Evolutionary conservation across 2,329 filamentous ascomycete species (phyloP).

Genomic region (Penicillium sp.): DNA sequence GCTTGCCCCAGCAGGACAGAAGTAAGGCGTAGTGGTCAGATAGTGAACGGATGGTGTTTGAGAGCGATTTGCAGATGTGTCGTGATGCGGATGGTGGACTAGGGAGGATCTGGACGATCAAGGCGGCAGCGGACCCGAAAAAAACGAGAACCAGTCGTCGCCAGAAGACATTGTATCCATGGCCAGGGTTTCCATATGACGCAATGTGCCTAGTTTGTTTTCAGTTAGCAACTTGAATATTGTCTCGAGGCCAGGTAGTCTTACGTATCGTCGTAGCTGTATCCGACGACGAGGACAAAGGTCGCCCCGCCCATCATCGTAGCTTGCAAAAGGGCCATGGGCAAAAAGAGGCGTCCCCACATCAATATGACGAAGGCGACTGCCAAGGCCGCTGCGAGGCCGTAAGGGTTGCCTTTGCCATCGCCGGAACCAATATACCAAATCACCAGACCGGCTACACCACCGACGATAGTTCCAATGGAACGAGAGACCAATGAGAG

Average conservation of each 20-base stretch:
- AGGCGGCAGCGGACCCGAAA: constrained; percentile 45
- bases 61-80: constrained; percentile 48
- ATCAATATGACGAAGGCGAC: constrained; percentile 34
- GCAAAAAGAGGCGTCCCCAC: constrained; percentile 37
- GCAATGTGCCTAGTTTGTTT: constrained; percentile 34
- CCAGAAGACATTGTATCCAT: constrained; percentile 52
- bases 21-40: constrained; percentile 53
- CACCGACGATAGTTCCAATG: constrained; percentile 49
- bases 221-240: constrained; percentile 3
- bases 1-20: constrained; percentile 46
- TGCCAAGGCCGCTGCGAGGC: constrained; percentile 46
- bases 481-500: constrained; percentile 46
- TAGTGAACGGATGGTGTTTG: constrained; percentile 44
- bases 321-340: constrained; percentile 31
- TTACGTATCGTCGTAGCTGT: constrained; percentile 47
- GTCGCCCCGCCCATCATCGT: constrained; percentile 46
- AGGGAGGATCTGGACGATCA: constrained; percentile 50
- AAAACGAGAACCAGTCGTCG: constrained; percentile 46
- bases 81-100: constrained; percentile 48
- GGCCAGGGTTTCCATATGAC: constrained; percentile 48
- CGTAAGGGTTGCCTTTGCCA: constrained; percentile 52
- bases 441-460: constrained; percentile 47
- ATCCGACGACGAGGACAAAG: constrained; percentile 47
- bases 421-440: constrained; percentile 55
- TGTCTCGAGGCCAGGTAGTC: background rate